Percentiles rank a stretch among this genome's conserved stretches.
phyloP scores from a whole-genome alignment of 2,329 filamentous ascomycete genomes.

The Colletotrichum destructivum region DNA sequence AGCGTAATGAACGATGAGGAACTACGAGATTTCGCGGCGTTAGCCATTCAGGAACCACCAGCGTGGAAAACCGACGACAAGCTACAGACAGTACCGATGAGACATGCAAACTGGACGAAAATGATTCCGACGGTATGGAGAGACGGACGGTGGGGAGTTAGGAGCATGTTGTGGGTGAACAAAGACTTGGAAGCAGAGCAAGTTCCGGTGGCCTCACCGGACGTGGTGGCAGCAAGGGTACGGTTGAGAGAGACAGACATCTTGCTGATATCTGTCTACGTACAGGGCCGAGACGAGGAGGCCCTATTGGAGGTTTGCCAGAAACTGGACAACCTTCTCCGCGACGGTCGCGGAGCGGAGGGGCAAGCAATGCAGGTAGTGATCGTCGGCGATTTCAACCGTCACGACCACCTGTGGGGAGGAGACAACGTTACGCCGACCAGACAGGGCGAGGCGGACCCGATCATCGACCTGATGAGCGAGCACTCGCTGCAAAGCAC shows the following conservation, averaged over 20 bases:
- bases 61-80: constrained; percentile 36
- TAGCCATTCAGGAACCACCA: constrained; percentile 42
- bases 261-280: neutral
- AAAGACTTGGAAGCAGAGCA: neutral
- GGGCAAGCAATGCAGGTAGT: neutral
- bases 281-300: neutral
- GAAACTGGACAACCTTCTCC: neutral
- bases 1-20: constrained; percentile 44
- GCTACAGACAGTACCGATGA: constrained; percentile 42
- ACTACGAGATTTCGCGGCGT: constrained; percentile 34
- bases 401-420: neutral
- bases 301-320: neutral
- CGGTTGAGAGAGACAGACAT: neutral
- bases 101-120: constrained; percentile 41
- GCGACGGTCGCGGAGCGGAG: neutral
- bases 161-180: constrained; percentile 5
- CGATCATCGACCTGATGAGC: too few relatives aligned
- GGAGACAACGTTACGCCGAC: neutral
- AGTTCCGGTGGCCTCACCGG: neutral
- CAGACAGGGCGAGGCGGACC: neutral
- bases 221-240: neutral
- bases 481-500: too few relatives aligned
- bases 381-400: neutral
- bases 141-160: constrained; percentile 1
- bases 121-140: constrained; percentile 16